Conservation (phyloP, 2,329 filamentous ascomycete species). For the Xylaria sp. region DNA sequence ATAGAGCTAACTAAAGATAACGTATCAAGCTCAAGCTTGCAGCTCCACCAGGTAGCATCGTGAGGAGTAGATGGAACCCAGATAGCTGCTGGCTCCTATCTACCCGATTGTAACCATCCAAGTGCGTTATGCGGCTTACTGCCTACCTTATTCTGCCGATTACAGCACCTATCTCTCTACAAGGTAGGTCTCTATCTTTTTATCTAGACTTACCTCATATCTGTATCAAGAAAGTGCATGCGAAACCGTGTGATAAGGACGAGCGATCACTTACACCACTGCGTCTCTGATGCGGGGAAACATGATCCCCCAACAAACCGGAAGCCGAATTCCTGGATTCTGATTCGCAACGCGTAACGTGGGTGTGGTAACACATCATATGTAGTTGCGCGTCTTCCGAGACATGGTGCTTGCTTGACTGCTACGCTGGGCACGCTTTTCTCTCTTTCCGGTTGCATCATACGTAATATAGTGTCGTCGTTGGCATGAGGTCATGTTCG, state of each 20-base stretch:
- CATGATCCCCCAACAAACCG: not conserved
- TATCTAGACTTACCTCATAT: not conserved
- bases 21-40: too few species aligned
- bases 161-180: not conserved
- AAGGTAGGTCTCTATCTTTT: not conserved
- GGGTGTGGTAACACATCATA: slow-evolving; percentile 5
- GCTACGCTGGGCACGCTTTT: not conserved
- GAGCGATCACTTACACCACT: not conserved
- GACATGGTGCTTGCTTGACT: not conserved
- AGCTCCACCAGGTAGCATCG: not conserved
- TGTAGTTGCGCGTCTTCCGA: not conserved
- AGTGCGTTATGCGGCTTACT: not conserved
- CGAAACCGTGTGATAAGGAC: slow-evolving; percentile 19
- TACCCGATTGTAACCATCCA: not conserved
- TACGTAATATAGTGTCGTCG: not conserved
- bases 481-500: slow-evolving; percentile 28
- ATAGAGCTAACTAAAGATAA: too few species aligned
- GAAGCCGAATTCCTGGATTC: not conserved
- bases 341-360: slow-evolving; percentile 26
- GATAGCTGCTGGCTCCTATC: not conserved
- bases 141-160: not conserved
- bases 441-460: slow-evolving; percentile 3
- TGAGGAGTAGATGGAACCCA: not conserved
- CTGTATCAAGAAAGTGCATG: slow-evolving; percentile 29
- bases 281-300: slow-evolving; percentile 23